Evolutionary conservation across 768 basidiomycete species (phyloP).

Genomic region (Termitomyces heimii): DNA sequence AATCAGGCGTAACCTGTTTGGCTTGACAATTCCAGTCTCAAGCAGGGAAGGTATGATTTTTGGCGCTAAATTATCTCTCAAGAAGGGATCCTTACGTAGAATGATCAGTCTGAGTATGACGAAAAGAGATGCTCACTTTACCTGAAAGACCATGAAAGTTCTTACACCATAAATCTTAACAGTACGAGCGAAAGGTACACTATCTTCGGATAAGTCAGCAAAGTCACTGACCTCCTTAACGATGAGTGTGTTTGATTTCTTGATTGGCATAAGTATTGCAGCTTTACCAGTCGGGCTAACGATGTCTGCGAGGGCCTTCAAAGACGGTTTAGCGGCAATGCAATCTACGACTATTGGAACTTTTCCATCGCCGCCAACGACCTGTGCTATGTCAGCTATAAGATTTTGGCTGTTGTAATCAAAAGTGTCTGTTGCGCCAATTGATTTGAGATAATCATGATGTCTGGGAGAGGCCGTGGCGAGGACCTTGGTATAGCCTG

Average conservation of each 20-base stretch:
- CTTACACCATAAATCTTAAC: conserved; percentile 31
- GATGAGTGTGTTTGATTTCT: conserved; percentile 32
- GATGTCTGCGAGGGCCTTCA: conserved; percentile 30
- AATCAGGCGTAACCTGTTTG: conserved; percentile 33
- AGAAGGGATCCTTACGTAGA: conserved; percentile 24
- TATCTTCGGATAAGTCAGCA: conserved; percentile 26
- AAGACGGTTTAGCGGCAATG: conserved; percentile 25
- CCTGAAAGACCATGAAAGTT: conserved; percentile 36
- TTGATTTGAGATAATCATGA: conserved; percentile 10
- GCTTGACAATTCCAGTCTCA: conserved; percentile 29
- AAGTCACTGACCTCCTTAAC: conserved; percentile 23
- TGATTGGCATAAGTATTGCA: conserved; percentile 41
- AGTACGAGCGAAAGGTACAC: conserved; percentile 30
- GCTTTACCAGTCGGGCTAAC: conserved; percentile 31
- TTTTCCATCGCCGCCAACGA: conserved; percentile 19
- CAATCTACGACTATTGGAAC: conserved; percentile 27
- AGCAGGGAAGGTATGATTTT: conserved; percentile 39
- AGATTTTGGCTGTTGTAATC: conserved; percentile 29
- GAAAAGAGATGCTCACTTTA: conserved; percentile 14
- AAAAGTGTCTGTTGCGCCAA: conserved; percentile 30
- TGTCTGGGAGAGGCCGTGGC: conserved; percentile 30
- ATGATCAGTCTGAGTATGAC: neutral
- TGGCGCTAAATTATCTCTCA: conserved; percentile 39
- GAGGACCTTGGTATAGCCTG: conserved; percentile 33
- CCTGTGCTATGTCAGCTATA: conserved; percentile 20